phyloP scores from a whole-genome alignment of 306 rosid genomes.

The Malus domestica region ASM211411v1 NC_041801.1:8998501-8999000 shows the following conservation, averaged over 20 bases:
- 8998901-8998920: slow-evolving; percentile 49
- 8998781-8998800: neutral
- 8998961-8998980: slow-evolving; percentile 41
- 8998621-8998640: slow-evolving; percentile 43
- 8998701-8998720: neutral
- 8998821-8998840: neutral
- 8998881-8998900: slow-evolving; percentile 67
- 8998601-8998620: slow-evolving; percentile 46
- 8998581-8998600: neutral
- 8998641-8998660: slow-evolving; percentile 65
- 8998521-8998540: neutral
- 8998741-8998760: neutral
- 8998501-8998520: neutral
- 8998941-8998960: slow-evolving; percentile 9
- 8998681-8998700: slow-evolving; percentile 1
- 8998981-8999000: slow-evolving; percentile 38
- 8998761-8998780: neutral
- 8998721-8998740: neutral
- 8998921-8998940: slow-evolving; percentile 16
- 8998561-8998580: neutral
- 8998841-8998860: slow-evolving; percentile 70
- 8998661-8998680: slow-evolving; percentile 55
- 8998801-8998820: neutral
- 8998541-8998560: neutral
- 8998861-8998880: slow-evolving; percentile 52